A percentile compares a stretch with the other conserved stretches of the same genome.
Conservation (phyloP, 2,329 filamentous ascomycete species). For the Claviceps cyperi region DNA sequence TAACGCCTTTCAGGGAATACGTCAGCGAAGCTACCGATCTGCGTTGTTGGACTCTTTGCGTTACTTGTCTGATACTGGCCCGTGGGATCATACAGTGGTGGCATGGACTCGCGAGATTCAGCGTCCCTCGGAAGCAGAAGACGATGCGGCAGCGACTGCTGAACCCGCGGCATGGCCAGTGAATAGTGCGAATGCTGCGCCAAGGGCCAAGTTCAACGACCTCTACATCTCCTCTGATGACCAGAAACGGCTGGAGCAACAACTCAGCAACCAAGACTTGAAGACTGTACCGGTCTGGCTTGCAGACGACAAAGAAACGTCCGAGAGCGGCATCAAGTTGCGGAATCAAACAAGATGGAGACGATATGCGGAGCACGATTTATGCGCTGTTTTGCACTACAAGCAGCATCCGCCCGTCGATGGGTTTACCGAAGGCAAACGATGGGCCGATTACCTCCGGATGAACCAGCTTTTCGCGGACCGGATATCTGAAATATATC, state of each 20-base stretch:
- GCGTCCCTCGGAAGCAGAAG: constrained; percentile 11
- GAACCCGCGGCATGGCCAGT: neutral
- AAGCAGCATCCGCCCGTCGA: constrained; percentile 83
- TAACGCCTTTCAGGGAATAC: constrained; percentile 1
- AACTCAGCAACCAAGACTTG: constrained; percentile 58
- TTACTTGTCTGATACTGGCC: constrained; percentile 66
- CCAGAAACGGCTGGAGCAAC: constrained; percentile 55
- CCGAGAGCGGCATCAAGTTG: constrained; percentile 35
- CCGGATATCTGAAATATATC: constrained; percentile 73
- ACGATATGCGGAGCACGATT: constrained; percentile 74
- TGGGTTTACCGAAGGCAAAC: constrained; percentile 59
- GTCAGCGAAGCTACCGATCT: constrained; percentile 60
- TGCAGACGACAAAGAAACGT: constrained; percentile 55
- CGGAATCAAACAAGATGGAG: constrained; percentile 78
- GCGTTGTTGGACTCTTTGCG: constrained; percentile 82
- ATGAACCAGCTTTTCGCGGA: constrained; percentile 89
- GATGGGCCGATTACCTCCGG: constrained; percentile 86
- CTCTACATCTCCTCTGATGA: constrained; percentile 43
- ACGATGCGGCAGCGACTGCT: neutral
- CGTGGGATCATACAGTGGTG: constrained; percentile 82
- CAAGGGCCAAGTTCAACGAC: constrained; percentile 1
- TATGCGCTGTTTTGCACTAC: constrained; percentile 90
- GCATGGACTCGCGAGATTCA: constrained; percentile 85
- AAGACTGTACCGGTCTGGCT: constrained; percentile 82
- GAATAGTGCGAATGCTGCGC: neutral